Evolutionary conservation across 2,329 filamentous ascomycete genomes (phyloP), one percentile per base, ranked within the genome.

Genomic region (Scedosporium apiospermum): DNA sequence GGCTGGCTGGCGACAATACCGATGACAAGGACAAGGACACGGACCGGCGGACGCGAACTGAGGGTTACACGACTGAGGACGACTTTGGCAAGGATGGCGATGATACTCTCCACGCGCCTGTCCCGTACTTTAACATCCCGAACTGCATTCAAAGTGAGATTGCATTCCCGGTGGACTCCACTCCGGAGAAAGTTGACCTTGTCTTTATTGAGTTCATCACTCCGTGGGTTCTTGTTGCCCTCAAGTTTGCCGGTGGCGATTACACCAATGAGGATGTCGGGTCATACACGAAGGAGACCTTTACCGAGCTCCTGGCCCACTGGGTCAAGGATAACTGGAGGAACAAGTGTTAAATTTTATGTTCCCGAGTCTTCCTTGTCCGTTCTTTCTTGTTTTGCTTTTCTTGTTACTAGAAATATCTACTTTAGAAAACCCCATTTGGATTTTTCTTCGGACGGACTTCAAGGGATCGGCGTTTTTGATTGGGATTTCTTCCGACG

Each of bases 131-230:
- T 74, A 73, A 77, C 1, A 84, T 93, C 4, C 93, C 95, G 6
- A 97, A 97, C 73, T 91, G 87, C 72, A 84, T 99, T 63, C 88
- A 93, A 72, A 78, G 88, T 1, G 76, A 84, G 63, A 82, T 89
- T 67, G 78, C 74, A 1, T 89, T 96, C 68, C 81, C 87, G 1
- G 38, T 34, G 34, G 65, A 70, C 0, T 68, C 74, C 5, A 77
- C 83, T 16, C 90, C 91, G 0, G 84, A 89, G 61, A 87, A 75
- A 0, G 91, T 99, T 0, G 93, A 98, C 72, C 73, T 99, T 6
- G 86, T 97, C 14, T 99, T 96, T 71, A 84, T 96, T 63, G 92
- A 96, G 71, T 99, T 97, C 72, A 87, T 98, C 42, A 83, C 95
- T 74, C 87, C 87, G 9, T 96, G 89, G 83, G 78, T 98, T 46